phyloP scores from a whole-genome alignment of 176 grass and related monocot genomes.

The Cenchrus fungigraminus region DNA sequence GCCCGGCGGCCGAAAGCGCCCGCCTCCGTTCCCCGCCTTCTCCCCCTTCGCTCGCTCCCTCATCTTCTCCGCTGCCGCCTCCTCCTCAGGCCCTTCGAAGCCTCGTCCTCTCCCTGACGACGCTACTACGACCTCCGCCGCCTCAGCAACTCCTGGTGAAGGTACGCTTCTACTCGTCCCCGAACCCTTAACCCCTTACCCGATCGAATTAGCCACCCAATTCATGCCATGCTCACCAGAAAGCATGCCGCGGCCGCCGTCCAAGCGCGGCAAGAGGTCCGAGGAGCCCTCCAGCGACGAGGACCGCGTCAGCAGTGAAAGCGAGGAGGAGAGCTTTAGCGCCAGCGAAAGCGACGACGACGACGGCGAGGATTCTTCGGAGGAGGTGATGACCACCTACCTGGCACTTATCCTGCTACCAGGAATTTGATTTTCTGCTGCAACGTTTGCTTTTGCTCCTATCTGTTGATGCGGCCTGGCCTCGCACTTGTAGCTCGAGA shows the following conservation, averaged over 20 bases:
- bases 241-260: constrained; percentile 10
- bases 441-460: constrained; percentile 6
- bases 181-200: not conserved
- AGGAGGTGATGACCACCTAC: constrained; percentile 36
- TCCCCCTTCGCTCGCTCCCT: constrained; percentile 69
- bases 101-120: not conserved
- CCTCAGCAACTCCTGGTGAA: constrained; percentile 6
- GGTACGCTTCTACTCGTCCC: not conserved
- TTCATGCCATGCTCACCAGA: constrained; percentile 4
- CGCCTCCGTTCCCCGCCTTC: constrained; percentile 50
- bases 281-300: constrained; percentile 45
- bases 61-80: constrained; percentile 49
- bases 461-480: not conserved
- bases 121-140: constrained; percentile 1
- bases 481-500: constrained; percentile 32
- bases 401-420: not conserved
- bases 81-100: constrained; percentile 14
- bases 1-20: constrained; percentile 38
- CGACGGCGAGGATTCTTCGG: constrained; percentile 1
- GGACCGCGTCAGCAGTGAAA: constrained; percentile 23
- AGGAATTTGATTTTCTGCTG: not conserved
- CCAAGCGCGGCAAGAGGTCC: constrained; percentile 46
- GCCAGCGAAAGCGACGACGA: not conserved
- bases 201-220: not conserved
- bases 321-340: constrained; percentile 25